Percentiles rank a stretch among this genome's conserved stretches.
These are phyloP conservation scores for Boletellus deceptivus DNA, from an alignment of 1,284 basidiomycete species.

Conservation along the genomic window DNA sequence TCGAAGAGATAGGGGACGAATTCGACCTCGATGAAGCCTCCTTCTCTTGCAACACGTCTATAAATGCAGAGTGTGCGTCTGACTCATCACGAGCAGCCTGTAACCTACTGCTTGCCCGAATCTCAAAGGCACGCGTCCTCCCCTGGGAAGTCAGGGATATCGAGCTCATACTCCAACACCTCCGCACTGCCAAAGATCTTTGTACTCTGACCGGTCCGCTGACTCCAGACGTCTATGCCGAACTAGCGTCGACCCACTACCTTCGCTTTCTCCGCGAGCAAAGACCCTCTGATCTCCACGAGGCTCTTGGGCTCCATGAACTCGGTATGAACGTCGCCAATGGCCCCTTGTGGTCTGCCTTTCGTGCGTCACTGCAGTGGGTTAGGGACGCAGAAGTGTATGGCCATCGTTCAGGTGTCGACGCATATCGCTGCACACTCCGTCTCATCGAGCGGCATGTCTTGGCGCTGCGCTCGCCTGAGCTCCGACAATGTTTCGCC, in stretches of 20 bases:
- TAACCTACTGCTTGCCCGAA: constrained; percentile 22
- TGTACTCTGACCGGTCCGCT: constrained; percentile 21
- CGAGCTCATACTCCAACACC: constrained; percentile 22
- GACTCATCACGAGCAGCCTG: constrained; percentile 18
- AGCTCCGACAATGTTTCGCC: constrained; percentile 20
- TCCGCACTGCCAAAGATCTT: constrained; percentile 20
- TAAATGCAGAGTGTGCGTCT: constrained; percentile 5
- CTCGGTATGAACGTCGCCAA: constrained; percentile 21
- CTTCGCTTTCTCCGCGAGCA: constrained; percentile 26
- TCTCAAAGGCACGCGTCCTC: constrained; percentile 21
- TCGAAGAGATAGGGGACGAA: constrained; percentile 26
- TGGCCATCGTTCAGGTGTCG: constrained; percentile 25
- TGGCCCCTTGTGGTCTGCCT: constrained; percentile 19
- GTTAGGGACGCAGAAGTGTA: constrained; percentile 20
- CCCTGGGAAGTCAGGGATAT: constrained; percentile 20
- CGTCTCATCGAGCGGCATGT: constrained; percentile 15
- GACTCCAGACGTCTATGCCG: constrained; percentile 25
- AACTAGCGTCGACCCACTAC: constrained; percentile 25
- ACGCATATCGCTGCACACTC: constrained; percentile 24
- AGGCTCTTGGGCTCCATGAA: constrained; percentile 28
- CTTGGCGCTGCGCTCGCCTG: constrained; percentile 15
- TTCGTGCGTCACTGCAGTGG: constrained; percentile 24
- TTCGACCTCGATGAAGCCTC: constrained; percentile 27
- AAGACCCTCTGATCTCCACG: constrained; percentile 23
- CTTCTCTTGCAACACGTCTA: constrained; percentile 17